Evolutionary conservation across 225 moss, liverwort and hornwort species (phyloP).

Genomic region (Polytrichum commune): DNA sequence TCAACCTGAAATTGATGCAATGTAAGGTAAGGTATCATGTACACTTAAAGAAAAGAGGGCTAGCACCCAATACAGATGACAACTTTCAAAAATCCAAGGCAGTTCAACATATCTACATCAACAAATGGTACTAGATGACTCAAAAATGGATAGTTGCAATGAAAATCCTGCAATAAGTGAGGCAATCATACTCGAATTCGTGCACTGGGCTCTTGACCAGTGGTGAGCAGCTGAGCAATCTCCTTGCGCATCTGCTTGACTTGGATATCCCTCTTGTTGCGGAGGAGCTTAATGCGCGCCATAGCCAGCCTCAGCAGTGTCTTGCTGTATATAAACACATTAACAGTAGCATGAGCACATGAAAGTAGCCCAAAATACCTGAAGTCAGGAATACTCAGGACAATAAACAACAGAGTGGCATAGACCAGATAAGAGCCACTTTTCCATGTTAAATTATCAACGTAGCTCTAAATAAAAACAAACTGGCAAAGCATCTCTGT

Average conservation of each 20-base stretch:
- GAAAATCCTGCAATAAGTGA: background rate
- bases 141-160: background rate
- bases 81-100: too few species aligned
- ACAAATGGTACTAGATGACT: too few species aligned
- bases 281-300: conserved; percentile 65
- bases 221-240: conserved; percentile 48
- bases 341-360: too few species aligned
- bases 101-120: too few species aligned
- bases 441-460: too few species aligned
- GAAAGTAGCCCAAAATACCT: too few species aligned
- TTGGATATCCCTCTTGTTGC: conserved; percentile 65
- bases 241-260: conserved; percentile 64
- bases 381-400: too few species aligned
- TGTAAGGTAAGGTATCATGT: background rate
- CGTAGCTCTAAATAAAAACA: too few species aligned
- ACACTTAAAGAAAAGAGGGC: background rate
- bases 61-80: background rate
- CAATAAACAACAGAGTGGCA: too few species aligned
- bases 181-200: conserved; percentile 45
- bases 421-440: too few species aligned
- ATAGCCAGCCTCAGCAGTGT: conserved; percentile 60
- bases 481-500: too few species aligned
- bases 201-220: conserved; percentile 59
- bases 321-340: conserved; percentile 33
- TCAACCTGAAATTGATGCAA: conserved; percentile 35